Evolutionary conservation across 1,284 basidiomycete species (phyloP), one percentile per base, ranked within the genome.

Genomic region (Dichomitus squalens): DNA sequence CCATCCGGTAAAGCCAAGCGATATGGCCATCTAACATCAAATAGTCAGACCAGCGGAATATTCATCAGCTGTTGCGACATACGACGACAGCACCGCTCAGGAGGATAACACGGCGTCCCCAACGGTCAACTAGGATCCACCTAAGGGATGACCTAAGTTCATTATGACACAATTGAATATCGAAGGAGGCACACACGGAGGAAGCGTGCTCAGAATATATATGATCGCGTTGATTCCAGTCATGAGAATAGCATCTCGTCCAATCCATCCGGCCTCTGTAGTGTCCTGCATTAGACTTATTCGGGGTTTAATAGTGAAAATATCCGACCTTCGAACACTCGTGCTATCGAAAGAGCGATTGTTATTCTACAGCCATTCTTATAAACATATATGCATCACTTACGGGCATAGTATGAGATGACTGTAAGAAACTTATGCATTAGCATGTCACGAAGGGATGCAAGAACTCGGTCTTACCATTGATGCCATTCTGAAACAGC

Each of bases 231-330:
- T 97, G 71, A 97, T 93, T 7, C 96, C 96, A 1, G 96, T 95
- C 96, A 99, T 99, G 20, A 98, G 81, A 62, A 99, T 87, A 4
- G 96, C 96, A 68, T 98, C 88, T 50, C 96, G 85, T n/a, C 96
- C 96, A 58, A 97, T 84, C 96, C 96, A 99, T 41, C 96, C 96
- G 43, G 96, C 96, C 79, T 92, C 91, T 94, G 76, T 46, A 69
- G 69, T 53, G 69, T 65, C 49, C 20, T 12, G 9, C 1, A 18
- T 44, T 56, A 55, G 60, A 36, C 57, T 3, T 7, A 59, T 33
- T 38, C 20, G 47, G 46, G 14, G 36, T 20, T 34, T 23, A 46
- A 20, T 16, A 18, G 7, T 12, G 5, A 33, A 27, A 16, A 12
- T 20, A 6, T 72, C 77, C 56, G 64, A 92, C 92, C 88, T 82